A percentile compares a stretch with the other conserved stretches of the same genome.
Conservation (phyloP, 2,329 filamentous ascomycete genomes). For the Colletotrichum magnum region DNA sequence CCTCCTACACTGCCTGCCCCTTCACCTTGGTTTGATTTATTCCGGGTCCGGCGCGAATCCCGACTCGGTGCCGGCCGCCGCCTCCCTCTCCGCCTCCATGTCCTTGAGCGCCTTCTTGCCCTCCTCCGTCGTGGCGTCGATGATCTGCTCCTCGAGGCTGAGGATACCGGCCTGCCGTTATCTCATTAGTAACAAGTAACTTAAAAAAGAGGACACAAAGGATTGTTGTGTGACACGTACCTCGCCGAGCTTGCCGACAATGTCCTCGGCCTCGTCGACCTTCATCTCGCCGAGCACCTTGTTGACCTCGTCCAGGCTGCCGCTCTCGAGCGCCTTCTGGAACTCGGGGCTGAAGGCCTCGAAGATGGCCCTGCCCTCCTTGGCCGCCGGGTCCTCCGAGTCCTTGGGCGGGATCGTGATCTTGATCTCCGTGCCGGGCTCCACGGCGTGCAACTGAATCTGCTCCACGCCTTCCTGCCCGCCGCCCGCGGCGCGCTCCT, state of each 20-base stretch:
- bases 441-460: slow-evolving; percentile 96
- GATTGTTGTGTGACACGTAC: slow-evolving; percentile 51
- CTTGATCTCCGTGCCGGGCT: slow-evolving; percentile 91
- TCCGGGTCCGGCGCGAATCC: slow-evolving; percentile 57
- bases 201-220: too few relatives aligned
- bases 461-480: slow-evolving; percentile 83
- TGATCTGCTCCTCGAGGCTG: slow-evolving; percentile 91
- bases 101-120: slow-evolving; percentile 84
- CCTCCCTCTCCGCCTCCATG: slow-evolving; percentile 80
- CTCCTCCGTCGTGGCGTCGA: slow-evolving; percentile 93
- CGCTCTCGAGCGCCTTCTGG: slow-evolving; percentile 86
- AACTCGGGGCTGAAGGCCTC: slow-evolving; percentile 87
- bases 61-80: slow-evolving; percentile 53
- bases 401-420: slow-evolving; percentile 83
- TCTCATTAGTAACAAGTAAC: slow-evolving; percentile 43
- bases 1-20: background rate
- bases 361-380: slow-evolving; percentile 80
- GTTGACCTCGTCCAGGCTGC: slow-evolving; percentile 77
- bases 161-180: slow-evolving; percentile 80
- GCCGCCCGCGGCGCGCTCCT: slow-evolving; percentile 60
- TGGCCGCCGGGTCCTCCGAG: slow-evolving; percentile 75
- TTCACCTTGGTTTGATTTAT: slow-evolving; percentile 43
- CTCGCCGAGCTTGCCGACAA: slow-evolving; percentile 85
- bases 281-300: slow-evolving; percentile 85
- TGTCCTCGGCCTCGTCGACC: slow-evolving; percentile 87